Conservation (phyloP, 768 basidiomycete species). For the Pisolithus tinctorius region DNA sequence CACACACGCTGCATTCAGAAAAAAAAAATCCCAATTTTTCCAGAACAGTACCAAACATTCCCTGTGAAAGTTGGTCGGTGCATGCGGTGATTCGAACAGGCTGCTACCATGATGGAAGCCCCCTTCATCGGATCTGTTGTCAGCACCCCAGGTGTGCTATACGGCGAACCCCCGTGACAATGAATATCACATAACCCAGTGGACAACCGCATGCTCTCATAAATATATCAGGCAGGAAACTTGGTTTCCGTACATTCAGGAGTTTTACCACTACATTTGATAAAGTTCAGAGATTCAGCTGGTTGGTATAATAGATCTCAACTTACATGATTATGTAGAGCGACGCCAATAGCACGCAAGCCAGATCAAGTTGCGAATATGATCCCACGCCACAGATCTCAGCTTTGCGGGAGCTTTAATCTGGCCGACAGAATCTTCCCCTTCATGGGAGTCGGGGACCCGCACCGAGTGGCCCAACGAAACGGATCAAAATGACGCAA, state of each 20-base stretch:
- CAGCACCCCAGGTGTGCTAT: slow-evolving; percentile 41
- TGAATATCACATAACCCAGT: slow-evolving; percentile 61
- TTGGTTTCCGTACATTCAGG: slow-evolving; percentile 81
- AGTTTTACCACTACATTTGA: slow-evolving; percentile 81
- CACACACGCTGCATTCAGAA: slow-evolving; percentile 87
- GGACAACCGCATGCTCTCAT: slow-evolving; percentile 76
- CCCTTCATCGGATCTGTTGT: slow-evolving; percentile 59
- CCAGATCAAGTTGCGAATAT: too few relatives aligned
- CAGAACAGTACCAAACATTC: slow-evolving; percentile 97
- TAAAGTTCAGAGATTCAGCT: slow-evolving; percentile 71
- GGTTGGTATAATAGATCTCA: slow-evolving; percentile 49
- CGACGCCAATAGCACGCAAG: too few relatives aligned
- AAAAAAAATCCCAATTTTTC: slow-evolving; percentile 96
- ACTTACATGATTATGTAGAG: too few relatives aligned
- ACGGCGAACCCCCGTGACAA: slow-evolving; percentile 87
- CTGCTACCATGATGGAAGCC: slow-evolving; percentile 67
- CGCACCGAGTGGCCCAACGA: too few relatives aligned
- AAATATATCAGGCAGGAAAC: slow-evolving; percentile 87
- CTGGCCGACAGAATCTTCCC: too few relatives aligned
- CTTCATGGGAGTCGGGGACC: too few relatives aligned
- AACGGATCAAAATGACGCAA: too few relatives aligned
- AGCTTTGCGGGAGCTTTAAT: too few relatives aligned
- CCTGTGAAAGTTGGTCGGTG: slow-evolving; percentile 32
- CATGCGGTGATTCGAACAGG: background rate
- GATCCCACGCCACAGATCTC: too few relatives aligned